Evolutionary conservation across 306 rosid genomes (phyloP), one percentile per base, ranked within the genome.

Genomic region (Quercus bicolor): DNA sequence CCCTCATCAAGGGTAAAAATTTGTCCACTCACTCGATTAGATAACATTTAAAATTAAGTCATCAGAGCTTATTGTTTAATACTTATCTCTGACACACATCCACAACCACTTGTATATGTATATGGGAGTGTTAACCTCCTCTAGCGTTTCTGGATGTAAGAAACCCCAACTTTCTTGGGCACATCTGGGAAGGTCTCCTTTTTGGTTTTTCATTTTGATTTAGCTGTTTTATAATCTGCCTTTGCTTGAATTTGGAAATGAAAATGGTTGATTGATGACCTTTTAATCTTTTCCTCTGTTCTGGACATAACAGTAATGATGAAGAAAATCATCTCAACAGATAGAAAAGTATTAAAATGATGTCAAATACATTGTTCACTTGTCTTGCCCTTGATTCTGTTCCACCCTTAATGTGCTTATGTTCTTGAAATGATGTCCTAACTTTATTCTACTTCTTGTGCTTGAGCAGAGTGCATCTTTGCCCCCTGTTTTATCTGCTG

Each of bases 1-100:
- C 88, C 95, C 31, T 53, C 89, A 37, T 70, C 89, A 70, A 87
- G 87, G 96, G 98, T 95, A 91, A 84, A 37, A 68, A 29, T 23
- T 37, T 33, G 29, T 77, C 54, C 18, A 56, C 33, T 9, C 52
- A 18, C 23, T 2, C 4, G 3, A 34, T 34, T 13, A 77, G 33
- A 75, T 57, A 55, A 6, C 20, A 26, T 48, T 33, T 64, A 18
- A 74, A 66, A 21, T 40, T 28, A 12, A 40, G 79, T 64, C 37
- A 48, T 55, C 56, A 28, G 20, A 56, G 60, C 55, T 57, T 56
- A 52, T 40, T 80, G 29, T 60, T 18, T 13, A 12, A 23, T 34
- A 56, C 31, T 16, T 7, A 43, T 26, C 28, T 26, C 54, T 8
- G 28, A 34, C 7, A 14, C 72, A 3, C 18, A 4, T 14, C 52